A percentile compares a stretch with the other conserved stretches of the same genome.
These are phyloP conservation scores for Coprinopsis marcescibilis DNA, from an alignment of 768 basidiomycete genomes.

Conservation along the genomic window DNA sequence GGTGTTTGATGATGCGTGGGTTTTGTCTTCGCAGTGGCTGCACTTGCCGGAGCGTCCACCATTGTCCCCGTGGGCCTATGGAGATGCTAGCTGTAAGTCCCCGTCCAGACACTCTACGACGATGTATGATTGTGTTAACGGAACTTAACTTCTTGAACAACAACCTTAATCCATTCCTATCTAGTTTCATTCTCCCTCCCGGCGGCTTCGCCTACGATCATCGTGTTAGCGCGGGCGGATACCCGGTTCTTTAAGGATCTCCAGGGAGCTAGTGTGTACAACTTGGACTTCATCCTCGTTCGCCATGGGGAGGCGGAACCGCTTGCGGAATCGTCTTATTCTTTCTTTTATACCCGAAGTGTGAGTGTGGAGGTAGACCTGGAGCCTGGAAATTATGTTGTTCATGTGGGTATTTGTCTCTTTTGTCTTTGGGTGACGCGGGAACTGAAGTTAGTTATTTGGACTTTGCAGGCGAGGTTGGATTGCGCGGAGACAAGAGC, in stretches of 20 bases:
- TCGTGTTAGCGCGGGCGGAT: slow-evolving; percentile 42
- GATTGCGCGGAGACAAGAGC: slow-evolving; percentile 2
- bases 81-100: slow-evolving; percentile 40
- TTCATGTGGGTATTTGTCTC: slow-evolving; percentile 25
- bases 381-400: slow-evolving; percentile 33
- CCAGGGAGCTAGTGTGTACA: slow-evolving; percentile 28
- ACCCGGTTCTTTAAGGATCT: slow-evolving; percentile 37
- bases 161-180: background rate
- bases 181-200: slow-evolving; percentile 20
- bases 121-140: background rate
- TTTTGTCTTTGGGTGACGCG: slow-evolving; percentile 2
- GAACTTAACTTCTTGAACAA: too few species aligned
- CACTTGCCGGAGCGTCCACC: slow-evolving; percentile 27
- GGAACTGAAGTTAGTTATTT: slow-evolving; percentile 20
- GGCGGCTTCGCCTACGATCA: slow-evolving; percentile 27
- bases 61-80: slow-evolving; percentile 38
- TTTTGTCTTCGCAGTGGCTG: slow-evolving; percentile 39
- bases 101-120: background rate
- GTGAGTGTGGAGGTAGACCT: slow-evolving; percentile 30
- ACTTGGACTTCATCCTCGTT: slow-evolving; percentile 40
- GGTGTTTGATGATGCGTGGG: slow-evolving; percentile 40
- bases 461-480: slow-evolving; percentile 4
- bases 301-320: slow-evolving; percentile 29
- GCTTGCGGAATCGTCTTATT: slow-evolving; percentile 22
- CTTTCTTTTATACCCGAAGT: slow-evolving; percentile 25